Conservation (phyloP, 495 filamentous ascomycete genomes). For the Ramalina intermedia region DNA sequence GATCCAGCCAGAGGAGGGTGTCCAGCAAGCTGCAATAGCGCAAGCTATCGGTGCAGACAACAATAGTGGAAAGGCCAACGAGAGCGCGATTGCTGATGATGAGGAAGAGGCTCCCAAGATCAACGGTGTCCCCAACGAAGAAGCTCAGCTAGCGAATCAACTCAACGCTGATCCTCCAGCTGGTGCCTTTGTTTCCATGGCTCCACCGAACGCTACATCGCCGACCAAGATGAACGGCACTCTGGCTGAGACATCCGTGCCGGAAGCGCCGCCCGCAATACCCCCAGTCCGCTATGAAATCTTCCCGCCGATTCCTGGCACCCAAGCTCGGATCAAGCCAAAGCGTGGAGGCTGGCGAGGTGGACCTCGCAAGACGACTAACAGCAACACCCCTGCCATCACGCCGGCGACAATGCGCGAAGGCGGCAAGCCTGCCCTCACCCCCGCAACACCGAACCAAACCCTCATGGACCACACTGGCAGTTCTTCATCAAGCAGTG, state of each 20-base stretch:
- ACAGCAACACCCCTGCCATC: conserved; percentile 7
- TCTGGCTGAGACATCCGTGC: not conserved
- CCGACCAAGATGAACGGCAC: conserved; percentile 3
- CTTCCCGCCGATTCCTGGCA: conserved; percentile 20
- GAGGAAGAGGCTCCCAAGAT: conserved; percentile 11
- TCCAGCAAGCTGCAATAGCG: conserved; percentile 17
- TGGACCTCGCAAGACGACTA: conserved; percentile 5
- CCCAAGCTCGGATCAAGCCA: conserved; percentile 3
- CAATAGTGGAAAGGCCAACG: conserved; percentile 7
- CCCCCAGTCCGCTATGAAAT: conserved; percentile 19
- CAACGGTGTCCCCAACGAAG: conserved; percentile 17
- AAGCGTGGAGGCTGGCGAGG: conserved; percentile 16
- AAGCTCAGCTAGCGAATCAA: conserved; percentile 5
- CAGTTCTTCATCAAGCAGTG: not conserved
- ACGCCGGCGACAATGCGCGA: conserved; percentile 1
- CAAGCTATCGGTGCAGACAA: conserved; percentile 8
- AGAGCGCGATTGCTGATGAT: conserved; percentile 12
- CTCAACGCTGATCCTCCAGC: conserved; percentile 2
- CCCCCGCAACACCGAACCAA: not conserved
- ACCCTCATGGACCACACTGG: not conserved
- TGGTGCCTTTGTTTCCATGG: not conserved
- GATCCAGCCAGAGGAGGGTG: conserved; percentile 25
- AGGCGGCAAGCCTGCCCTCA: not conserved
- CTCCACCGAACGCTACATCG: not conserved
- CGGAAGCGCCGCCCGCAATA: conserved; percentile 2